A percentile compares a stretch with the other conserved stretches of the same genome.
phyloP scores from a whole-genome alignment of 768 basidiomycete species.

The Phlebiopsis flavidoalba region DNA sequence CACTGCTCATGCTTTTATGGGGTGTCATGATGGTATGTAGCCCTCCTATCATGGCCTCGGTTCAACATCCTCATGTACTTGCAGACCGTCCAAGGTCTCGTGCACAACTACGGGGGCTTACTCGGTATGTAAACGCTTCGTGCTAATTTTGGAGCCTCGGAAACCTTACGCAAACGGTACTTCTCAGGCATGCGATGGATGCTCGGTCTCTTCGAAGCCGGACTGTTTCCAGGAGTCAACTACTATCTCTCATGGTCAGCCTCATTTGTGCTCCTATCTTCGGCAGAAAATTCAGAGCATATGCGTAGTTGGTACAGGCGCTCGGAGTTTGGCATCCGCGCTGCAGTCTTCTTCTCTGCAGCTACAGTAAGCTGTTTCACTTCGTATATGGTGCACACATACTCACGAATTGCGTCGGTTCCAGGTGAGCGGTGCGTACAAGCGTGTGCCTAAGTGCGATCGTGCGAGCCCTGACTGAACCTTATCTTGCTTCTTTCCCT shows the following conservation, averaged over 20 bases:
- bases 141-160: not conserved
- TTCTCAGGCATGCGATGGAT: conserved; percentile 61
- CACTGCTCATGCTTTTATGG: conserved; percentile 68
- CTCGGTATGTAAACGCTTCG: conserved; percentile 40
- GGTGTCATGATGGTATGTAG: conserved; percentile 64
- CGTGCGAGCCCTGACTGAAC: not conserved
- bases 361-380: conserved; percentile 45
- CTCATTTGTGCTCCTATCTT: not conserved
- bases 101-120: conserved; percentile 63
- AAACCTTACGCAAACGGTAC: not conserved
- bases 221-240: conserved; percentile 45
- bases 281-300: not conserved
- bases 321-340: conserved; percentile 64
- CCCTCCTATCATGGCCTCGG: not conserved
- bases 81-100: conserved; percentile 69
- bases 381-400: not conserved
- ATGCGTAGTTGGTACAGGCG: conserved; percentile 57
- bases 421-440: conserved; percentile 13
- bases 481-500: not conserved
- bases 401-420: not conserved
- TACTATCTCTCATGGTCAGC: conserved; percentile 70
- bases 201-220: conserved; percentile 72
- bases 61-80: not conserved
- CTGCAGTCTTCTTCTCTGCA: conserved; percentile 46
- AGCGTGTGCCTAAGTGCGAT: not conserved